These are phyloP conservation scores for Talaromyces stipitatus DNA, from an alignment of 495 filamentous ascomycete species.

Conservation along the genomic window DNA sequence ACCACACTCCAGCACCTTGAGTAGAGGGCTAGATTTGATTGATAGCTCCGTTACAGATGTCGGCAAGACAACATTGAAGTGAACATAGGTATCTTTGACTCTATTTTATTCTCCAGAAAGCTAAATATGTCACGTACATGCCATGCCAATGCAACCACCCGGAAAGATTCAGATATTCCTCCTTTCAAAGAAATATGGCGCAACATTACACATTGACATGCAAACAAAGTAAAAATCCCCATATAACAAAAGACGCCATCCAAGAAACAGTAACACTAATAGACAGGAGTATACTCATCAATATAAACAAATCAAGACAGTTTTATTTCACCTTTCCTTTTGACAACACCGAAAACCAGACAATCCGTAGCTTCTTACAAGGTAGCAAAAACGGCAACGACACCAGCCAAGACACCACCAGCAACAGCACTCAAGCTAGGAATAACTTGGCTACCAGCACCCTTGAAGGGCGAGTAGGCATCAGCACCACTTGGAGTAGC, in stretches of 20 bases:
- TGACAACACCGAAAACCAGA: background rate
- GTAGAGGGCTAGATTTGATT: background rate
- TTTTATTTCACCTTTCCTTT: too few species aligned
- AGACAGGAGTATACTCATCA: background rate
- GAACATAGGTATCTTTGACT: background rate
- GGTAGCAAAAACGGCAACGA: slow-evolving; percentile 2
- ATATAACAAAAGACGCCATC: background rate
- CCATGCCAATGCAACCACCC: too few species aligned
- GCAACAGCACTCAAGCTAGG: slow-evolving; percentile 4
- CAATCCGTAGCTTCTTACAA: background rate
- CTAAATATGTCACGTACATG: background rate
- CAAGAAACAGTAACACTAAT: background rate
- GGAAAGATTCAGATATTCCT: too few species aligned
- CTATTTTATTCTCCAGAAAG: background rate
- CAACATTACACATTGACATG: background rate
- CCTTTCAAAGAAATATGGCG: background rate
- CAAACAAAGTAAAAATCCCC: background rate
- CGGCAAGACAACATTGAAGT: background rate
- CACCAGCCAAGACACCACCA: slow-evolving; percentile 3
- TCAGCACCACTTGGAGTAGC: slow-evolving; percentile 2
- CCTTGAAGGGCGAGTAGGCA: background rate
- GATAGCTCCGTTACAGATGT: background rate
- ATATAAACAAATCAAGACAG: background rate
- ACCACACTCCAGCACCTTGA: background rate
- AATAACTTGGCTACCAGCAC: background rate